Conservation (phyloP, 768 basidiomycete species). For the Porpolomopsis calyptriformis region DNA sequence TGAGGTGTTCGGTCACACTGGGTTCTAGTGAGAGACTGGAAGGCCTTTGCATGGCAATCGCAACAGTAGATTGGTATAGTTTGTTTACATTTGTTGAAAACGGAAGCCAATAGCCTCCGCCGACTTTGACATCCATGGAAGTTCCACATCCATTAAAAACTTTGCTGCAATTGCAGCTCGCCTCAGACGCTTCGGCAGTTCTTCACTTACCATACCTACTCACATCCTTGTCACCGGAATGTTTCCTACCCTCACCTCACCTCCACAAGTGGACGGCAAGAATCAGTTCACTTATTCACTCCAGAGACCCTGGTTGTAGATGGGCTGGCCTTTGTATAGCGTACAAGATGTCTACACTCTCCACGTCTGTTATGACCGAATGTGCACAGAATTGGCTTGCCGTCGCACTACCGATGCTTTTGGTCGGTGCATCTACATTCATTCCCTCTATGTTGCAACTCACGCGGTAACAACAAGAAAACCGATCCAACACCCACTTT, state of each 20-base stretch:
- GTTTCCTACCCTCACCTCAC: slow-evolving; percentile 52
- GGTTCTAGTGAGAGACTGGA: slow-evolving; percentile 34
- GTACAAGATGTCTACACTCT: slow-evolving; percentile 48
- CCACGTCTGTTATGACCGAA: slow-evolving; percentile 53
- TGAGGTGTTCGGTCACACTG: slow-evolving; percentile 41
- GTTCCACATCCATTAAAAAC: slow-evolving; percentile 44
- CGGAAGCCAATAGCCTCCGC: neutral
- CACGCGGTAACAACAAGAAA: slow-evolving; percentile 39
- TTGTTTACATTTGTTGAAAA: slow-evolving; percentile 3
- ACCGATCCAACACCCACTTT: slow-evolving; percentile 49
- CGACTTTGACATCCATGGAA: slow-evolving; percentile 28
- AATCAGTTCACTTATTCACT: slow-evolving; percentile 62
- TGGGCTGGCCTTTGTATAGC: slow-evolving; percentile 79
- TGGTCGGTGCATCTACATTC: slow-evolving; percentile 44
- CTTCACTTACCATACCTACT: slow-evolving; percentile 51
- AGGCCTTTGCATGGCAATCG: slow-evolving; percentile 10
- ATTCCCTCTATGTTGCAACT: slow-evolving; percentile 13
- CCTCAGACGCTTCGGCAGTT: slow-evolving; percentile 53
- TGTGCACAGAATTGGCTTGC: slow-evolving; percentile 65
- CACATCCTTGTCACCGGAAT: slow-evolving; percentile 39
- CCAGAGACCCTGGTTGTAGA: slow-evolving; percentile 64
- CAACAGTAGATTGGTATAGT: neutral
- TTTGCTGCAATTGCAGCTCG: slow-evolving; percentile 61
- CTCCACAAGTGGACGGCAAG: slow-evolving; percentile 68
- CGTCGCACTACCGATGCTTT: slow-evolving; percentile 51